Evolutionary conservation across 371 early-diverging fungal species (phyloP), one percentile per base, ranked within the genome.

Genomic region (Antonospora locustae): DNA sequence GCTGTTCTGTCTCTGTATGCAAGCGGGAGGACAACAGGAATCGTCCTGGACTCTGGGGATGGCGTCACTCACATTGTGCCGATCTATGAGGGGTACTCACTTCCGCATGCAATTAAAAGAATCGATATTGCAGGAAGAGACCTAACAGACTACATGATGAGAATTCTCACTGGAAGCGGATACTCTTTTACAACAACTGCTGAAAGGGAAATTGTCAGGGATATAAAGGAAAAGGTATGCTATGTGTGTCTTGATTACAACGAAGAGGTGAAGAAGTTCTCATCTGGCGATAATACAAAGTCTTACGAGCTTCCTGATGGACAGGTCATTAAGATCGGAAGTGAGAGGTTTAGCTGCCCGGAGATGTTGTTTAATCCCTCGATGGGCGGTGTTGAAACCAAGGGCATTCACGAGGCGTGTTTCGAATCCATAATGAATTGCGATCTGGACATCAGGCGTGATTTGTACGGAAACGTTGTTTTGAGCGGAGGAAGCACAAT

Each of bases 11-110:
- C 89, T 62, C 79, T 91, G 34, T 88, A 90, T 78, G 91, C 91
- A 58, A 88, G 93, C 62, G 97, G 97, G 72, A 88, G 96, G 81
- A 95, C 95, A 66, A 97, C 99, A 55, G 99, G 99, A 83, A 89
- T 98, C 62, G 96, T 98, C 53, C 81, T 96, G 45, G 99, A 98
- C 78, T 95, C 95, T 54, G 97, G 99, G 74, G 99, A 96, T 78
- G 99, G 96, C 86, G 97, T 96, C 57, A 84, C 93, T 67, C 96
- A 96, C 83, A 87, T 90, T 41, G 95, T 96, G 50, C 96, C 99
- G 55, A 90, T 98, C 71, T 95, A 93, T 77, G 96, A 98, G 80
- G 99, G 99, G 76, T 96, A 91, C 74, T 81, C 95, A 40, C 83
- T 96, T 56, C 95, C 96, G 63, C 81, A 82, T 70, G 95, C 96